A percentile compares a stretch with the other conserved stretches of the same genome.
Conservation (phyloP, 73 alveolate species). For the Tetrahymena thermophila region DNA sequence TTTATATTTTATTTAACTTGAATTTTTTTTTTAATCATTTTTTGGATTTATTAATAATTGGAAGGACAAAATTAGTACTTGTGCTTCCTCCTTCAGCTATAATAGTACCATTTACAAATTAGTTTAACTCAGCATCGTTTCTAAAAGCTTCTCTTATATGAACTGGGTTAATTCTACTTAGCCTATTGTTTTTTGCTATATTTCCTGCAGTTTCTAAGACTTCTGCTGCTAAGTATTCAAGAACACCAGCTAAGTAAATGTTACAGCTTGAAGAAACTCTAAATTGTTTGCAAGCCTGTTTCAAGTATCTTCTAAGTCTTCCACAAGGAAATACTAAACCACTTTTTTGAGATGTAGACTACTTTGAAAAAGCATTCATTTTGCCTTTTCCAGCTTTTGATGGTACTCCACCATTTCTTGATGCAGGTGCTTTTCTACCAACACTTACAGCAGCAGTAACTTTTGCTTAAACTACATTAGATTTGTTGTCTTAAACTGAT, state of each 20-base stretch:
- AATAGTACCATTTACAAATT: conserved; percentile 64
- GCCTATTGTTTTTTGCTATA: conserved; percentile 55
- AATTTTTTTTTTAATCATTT: not conserved
- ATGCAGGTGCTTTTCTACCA: not conserved
- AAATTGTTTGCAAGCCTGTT: conserved; percentile 16
- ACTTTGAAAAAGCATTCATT: conserved; percentile 11
- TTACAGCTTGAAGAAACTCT: not conserved
- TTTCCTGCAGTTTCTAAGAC: conserved; percentile 75
- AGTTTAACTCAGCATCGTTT: conserved; percentile 65
- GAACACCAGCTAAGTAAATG: conserved; percentile 68
- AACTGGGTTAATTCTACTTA: conserved; percentile 60
- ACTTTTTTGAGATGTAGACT: conserved; percentile 49
- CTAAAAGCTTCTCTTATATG: conserved; percentile 61
- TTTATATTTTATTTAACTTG: no score
- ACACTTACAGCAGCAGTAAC: not conserved
- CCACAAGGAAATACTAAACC: conserved; percentile 86
- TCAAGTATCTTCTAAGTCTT: conserved; percentile 63
- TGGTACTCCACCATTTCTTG: not conserved
- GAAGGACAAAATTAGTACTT: not conserved
- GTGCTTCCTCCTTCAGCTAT: conserved; percentile 68
- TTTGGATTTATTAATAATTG: not conserved
- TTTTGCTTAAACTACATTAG: not conserved
- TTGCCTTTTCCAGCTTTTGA: conserved; percentile 6
- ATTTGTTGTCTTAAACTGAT: not conserved
- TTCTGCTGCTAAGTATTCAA: conserved; percentile 72